A percentile compares a stretch with the other conserved stretches of the same genome.
These are phyloP conservation scores for Flueggea neowawraea DNA, from an alignment of 441 rosid genomes.

Conservation along the genomic window DNA sequence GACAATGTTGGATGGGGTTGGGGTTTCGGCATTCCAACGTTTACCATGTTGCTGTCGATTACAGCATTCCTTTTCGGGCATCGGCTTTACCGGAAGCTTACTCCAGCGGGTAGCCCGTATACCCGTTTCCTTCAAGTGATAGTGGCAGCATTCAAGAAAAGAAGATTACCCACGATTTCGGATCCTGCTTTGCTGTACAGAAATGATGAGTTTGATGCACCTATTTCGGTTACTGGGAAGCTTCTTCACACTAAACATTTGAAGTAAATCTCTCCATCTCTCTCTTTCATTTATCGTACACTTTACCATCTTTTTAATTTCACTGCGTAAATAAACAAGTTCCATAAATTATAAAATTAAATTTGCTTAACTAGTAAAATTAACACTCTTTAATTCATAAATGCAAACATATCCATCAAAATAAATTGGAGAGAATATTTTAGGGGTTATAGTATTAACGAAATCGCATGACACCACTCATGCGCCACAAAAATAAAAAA, in stretches of 20 bases:
- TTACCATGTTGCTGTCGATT: conserved; percentile 78
- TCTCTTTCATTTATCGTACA: neutral
- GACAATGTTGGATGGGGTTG: too few species aligned
- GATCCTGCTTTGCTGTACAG: conserved; percentile 50
- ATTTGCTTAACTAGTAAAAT: too few species aligned
- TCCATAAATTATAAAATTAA: too few species aligned
- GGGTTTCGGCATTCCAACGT: too few species aligned
- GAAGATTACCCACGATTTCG: conserved; percentile 41
- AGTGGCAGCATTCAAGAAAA: conserved; percentile 70
- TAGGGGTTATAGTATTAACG: too few species aligned
- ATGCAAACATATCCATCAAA: too few species aligned
- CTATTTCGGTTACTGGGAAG: conserved; percentile 66
- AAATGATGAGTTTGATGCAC: conserved; percentile 70
- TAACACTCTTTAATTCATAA: too few species aligned
- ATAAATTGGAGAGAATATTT: too few species aligned
- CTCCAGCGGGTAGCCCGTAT: conserved; percentile 85
- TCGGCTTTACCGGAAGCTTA: conserved; percentile 66
- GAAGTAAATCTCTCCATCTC: conserved; percentile 31
- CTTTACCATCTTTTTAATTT: too few species aligned
- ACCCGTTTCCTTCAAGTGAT: conserved; percentile 72
- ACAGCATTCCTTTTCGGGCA: conserved; percentile 51
- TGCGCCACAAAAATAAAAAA: too few species aligned
- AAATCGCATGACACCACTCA: too few species aligned
- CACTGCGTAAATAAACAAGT: too few species aligned
- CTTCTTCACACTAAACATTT: conserved; percentile 66